Conservation (phyloP, 768 basidiomycete genomes). For the Pleurotus tuber-regium region DNA sequence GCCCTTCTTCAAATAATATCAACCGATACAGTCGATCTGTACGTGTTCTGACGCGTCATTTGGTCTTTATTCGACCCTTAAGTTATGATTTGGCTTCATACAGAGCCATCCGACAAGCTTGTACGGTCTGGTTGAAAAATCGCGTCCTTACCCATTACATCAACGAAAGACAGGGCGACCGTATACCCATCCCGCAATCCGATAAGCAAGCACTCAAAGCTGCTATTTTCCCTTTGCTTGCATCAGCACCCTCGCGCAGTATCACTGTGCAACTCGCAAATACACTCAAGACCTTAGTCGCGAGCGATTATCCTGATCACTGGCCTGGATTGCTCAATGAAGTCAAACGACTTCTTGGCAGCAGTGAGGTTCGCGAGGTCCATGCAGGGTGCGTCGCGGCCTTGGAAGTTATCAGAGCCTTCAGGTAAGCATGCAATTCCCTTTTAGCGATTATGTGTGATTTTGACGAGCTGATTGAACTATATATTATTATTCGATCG, state of each 20-base stretch:
- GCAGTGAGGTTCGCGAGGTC: slow-evolving; percentile 66
- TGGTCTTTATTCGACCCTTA: slow-evolving; percentile 9
- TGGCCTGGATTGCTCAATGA: slow-evolving; percentile 74
- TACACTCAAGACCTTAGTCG: slow-evolving; percentile 69
- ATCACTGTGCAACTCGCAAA: slow-evolving; percentile 78
- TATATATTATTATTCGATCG: no score
- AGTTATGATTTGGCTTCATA: neutral
- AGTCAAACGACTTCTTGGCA: slow-evolving; percentile 60
- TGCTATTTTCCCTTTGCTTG: slow-evolving; percentile 66
- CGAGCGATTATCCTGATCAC: slow-evolving; percentile 73
- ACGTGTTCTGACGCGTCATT: slow-evolving; percentile 43
- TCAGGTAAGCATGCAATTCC: slow-evolving; percentile 46
- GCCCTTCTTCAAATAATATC: slow-evolving; percentile 85
- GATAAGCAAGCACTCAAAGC: slow-evolving; percentile 76
- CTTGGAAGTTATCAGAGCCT: slow-evolving; percentile 76
- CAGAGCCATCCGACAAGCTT: slow-evolving; percentile 82
- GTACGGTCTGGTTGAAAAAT: slow-evolving; percentile 89
- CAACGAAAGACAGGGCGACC: slow-evolving; percentile 39
- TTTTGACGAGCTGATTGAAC: no score
- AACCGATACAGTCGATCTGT: slow-evolving; percentile 75
- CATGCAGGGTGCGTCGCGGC: slow-evolving; percentile 79
- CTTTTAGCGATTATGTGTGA: neutral
- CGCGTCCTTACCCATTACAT: slow-evolving; percentile 74
- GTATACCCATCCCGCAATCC: slow-evolving; percentile 55
- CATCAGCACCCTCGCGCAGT: slow-evolving; percentile 58